Evolutionary conservation across 1,284 basidiomycete species (phyloP).

Genomic region (Pisolithus thermaeus): DNA sequence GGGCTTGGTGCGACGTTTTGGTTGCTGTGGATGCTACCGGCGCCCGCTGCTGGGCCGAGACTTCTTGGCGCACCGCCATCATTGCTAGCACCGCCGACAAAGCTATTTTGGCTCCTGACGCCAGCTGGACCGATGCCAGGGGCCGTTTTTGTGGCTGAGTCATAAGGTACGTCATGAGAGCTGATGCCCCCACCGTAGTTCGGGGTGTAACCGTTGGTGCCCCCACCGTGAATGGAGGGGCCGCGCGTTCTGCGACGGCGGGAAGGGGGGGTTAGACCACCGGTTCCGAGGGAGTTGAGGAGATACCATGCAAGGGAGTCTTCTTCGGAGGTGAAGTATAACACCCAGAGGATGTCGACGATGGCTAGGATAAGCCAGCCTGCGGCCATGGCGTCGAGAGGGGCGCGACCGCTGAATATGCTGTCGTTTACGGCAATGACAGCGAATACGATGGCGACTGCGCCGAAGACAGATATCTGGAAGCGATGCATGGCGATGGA

Average conservation of each 20-base stretch:
- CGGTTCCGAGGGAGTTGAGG: constrained; percentile 84
- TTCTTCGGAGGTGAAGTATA: constrained; percentile 95
- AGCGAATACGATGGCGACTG: constrained; percentile 83
- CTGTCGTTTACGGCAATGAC: constrained; percentile 70
- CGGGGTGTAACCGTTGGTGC: constrained; percentile 53
- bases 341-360: constrained; percentile 90
- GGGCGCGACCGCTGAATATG: constrained; percentile 48
- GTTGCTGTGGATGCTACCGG: constrained; percentile 42
- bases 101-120: constrained; percentile 60
- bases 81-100: constrained; percentile 46
- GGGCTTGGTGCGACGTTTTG: constrained; percentile 37
- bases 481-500: constrained; percentile 80
- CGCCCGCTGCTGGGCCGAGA: constrained; percentile 26
- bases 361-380: constrained; percentile 93
- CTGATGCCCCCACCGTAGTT: constrained; percentile 67
- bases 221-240: constrained; percentile 60
- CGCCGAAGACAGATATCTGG: constrained; percentile 85
- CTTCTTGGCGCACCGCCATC: constrained; percentile 44
- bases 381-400: constrained; percentile 78
- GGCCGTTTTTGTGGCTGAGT: constrained; percentile 50
- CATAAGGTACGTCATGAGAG: constrained; percentile 52
- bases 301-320: constrained; percentile 79
- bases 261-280: constrained; percentile 76
- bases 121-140: constrained; percentile 33
- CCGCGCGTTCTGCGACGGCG: constrained; percentile 60